Evolutionary conservation across 352 stramenopile species (phyloP), one percentile per base, ranked within the genome.

Genomic region (Chloridella minuta): DNA sequence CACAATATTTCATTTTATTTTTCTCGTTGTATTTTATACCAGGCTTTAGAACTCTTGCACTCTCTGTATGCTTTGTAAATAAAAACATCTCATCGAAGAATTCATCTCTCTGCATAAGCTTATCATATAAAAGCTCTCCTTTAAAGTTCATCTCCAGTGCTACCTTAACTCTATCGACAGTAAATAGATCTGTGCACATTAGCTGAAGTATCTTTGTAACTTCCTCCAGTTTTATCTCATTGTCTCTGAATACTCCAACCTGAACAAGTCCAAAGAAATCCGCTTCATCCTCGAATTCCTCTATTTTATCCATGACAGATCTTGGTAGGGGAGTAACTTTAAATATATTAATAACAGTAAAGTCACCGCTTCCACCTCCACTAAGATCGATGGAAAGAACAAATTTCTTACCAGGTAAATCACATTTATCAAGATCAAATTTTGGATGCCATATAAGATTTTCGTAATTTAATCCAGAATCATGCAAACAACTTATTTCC

Each of bases 311-410:
- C 27, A 30, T 30, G 27, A 30, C 27, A 30, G 27, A 30, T 30
- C 27, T 30, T 30, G 27, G 27, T 30, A 30, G 27, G n/a, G 51
- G 51, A 25, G n/a, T 24, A 24, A 83, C 51, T 83, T 83, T 24
- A 83, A 83, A 83, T 83, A 83, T 83, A 83, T 83, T 83, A 83
- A 83, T 83, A 22, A 83, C 51, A 25, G 51, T 25, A 24, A 25
- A 83, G 23, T 83, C 51, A 25, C 51, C 51, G 23, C 51, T 24
- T 25, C 23, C 23, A 25, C 51, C 51, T 83, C 23, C 51, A 24
- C n/a, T 24, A 24, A 83, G n/a, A 83, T 83, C 51, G n/a, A 83
- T 24, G n/a, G 51, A 83, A 83, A 83, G 23, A 25, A 83, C n/a
- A 24, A 25, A 83, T 25, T 83, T 25, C 23, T 24, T 83, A 24